Conservation (phyloP, 352 stramenopile genomes). For the Pythium utonaiense region DNA sequence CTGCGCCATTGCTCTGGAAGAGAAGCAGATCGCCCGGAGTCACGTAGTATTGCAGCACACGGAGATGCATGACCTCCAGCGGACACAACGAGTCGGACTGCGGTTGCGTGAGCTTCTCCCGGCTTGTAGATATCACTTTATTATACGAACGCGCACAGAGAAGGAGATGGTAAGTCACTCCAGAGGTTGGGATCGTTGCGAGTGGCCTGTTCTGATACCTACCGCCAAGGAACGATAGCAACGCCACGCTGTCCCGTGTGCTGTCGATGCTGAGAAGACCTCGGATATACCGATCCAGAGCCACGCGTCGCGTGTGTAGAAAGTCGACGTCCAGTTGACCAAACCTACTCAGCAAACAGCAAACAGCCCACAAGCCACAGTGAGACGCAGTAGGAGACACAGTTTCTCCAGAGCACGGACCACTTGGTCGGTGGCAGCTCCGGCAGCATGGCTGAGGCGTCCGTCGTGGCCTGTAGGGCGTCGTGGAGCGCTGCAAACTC, state of each 20-base stretch:
- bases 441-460: conserved; percentile 15
- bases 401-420: conserved; percentile 3
- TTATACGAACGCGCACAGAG: too few species aligned
- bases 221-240: conserved; percentile 66
- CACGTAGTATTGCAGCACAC: conserved; percentile 54
- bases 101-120: conserved; percentile 5
- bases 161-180: background rate
- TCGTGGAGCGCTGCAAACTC: conserved; percentile 43
- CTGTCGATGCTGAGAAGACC: conserved; percentile 41
- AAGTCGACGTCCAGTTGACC: conserved; percentile 34
- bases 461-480: background rate
- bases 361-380: background rate
- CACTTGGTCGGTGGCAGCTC: conserved; percentile 38
- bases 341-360: conserved; percentile 26
- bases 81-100: conserved; percentile 17
- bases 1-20: conserved; percentile 46
- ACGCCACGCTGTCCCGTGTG: conserved; percentile 30
- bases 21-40: conserved; percentile 49
- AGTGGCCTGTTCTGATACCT: too few species aligned
- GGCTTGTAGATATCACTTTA: conserved; percentile 1
- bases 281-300: conserved; percentile 50
- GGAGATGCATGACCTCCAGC: conserved; percentile 54
- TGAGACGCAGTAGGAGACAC: too few species aligned
- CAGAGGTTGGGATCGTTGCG: background rate
- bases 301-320: conserved; percentile 28